Conservation (phyloP, 2,329 filamentous ascomycete genomes). For the Fusarium tjaetaba region DNA sequence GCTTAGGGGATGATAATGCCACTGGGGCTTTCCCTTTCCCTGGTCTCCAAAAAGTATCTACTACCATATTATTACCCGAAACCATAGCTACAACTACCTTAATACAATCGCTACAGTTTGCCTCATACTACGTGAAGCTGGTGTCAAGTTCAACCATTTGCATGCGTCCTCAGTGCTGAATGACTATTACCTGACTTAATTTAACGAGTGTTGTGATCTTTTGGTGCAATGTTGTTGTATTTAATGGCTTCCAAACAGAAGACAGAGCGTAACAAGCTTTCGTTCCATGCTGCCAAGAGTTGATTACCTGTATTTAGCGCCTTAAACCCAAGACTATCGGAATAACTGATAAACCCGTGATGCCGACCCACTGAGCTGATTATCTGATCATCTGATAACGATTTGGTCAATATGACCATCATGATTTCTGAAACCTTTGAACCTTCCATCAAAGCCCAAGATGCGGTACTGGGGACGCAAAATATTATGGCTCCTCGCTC, state of each 20-base stretch:
- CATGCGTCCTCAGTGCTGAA: neutral
- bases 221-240: neutral
- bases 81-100: neutral
- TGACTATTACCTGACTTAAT: neutral
- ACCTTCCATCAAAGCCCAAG: rapidly evolving
- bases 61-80: neutral
- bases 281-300: neutral
- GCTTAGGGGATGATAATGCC: too few species aligned
- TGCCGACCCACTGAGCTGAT: conserved; percentile 1
- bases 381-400: conserved; percentile 27
- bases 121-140: too few species aligned
- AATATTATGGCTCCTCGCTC: rapidly evolving
- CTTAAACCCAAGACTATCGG: neutral
- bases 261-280: neutral
- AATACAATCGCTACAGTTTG: neutral
- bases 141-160: neutral
- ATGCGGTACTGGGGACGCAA: neutral
- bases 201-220: neutral
- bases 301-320: neutral
- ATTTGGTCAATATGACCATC: neutral
- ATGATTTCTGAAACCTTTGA: neutral
- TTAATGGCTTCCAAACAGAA: neutral
- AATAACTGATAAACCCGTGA: conserved; percentile 9
- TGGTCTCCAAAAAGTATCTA: neutral
- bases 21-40: rapidly evolving